Evolutionary conservation across 352 stramenopile species (phyloP).

Genomic region (Phytophthora palmivora): DNA sequence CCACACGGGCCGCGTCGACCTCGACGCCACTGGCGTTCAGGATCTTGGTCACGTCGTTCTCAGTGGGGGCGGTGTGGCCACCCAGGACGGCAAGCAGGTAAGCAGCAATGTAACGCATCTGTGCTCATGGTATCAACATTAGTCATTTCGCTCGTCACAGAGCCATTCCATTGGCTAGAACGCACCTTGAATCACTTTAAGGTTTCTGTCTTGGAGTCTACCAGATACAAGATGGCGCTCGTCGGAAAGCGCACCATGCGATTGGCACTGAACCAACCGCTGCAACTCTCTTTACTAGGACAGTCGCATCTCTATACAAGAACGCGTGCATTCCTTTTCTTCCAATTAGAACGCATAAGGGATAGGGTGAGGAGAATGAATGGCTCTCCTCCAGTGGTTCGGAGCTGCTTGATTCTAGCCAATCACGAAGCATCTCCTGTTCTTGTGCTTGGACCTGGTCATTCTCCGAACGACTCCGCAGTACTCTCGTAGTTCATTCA

Average conservation of each 20-base stretch:
- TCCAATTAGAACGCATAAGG: conserved; percentile 36
- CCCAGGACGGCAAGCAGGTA: conserved; percentile 96
- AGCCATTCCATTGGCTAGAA: not conserved
- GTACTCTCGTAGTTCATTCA: conserved; percentile 24
- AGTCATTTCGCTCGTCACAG: conserved; percentile 1
- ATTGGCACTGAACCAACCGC: conserved; percentile 51
- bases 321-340: conserved; percentile 24
- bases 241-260: conserved; percentile 10
- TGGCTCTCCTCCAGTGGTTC: conserved; percentile 48
- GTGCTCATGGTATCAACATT: conserved; percentile 15
- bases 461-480: conserved; percentile 55
- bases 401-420: conserved; percentile 15
- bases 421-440: conserved; percentile 22
- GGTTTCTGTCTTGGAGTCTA: conserved; percentile 82
- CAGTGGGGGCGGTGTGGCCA: conserved; percentile 90
- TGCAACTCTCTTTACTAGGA: conserved; percentile 57
- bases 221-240: conserved; percentile 90
- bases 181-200: conserved; percentile 94
- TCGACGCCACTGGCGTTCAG: conserved; percentile 92
- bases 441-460: not conserved
- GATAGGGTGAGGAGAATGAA: conserved; percentile 5
- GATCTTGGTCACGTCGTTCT: conserved; percentile 93
- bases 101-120: conserved; percentile 98
- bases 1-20: conserved; percentile 74
- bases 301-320: conserved; percentile 46